Base-by-base conservation (phyloP, 1,139 yeast species). In the Candida pseudoviswanathii region DNA sequence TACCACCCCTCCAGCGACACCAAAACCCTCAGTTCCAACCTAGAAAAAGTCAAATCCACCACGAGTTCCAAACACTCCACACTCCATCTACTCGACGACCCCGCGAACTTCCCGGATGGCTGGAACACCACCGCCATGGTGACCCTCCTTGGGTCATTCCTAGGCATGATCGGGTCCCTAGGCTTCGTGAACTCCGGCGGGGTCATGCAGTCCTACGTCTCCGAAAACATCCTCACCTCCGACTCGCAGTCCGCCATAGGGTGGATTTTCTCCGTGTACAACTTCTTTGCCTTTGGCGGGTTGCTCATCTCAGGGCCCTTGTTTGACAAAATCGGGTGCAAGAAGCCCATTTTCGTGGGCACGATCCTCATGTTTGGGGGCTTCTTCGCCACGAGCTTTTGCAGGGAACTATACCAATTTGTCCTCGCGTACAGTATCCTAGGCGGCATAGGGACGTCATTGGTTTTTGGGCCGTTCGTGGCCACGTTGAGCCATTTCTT, bases 261-360 rank as follows among this genome's bases (percentile, higher is more conserved):
- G 2, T 70, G 73, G 74, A 67, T 70, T 8, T 70, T 69, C 54
- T 66, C 71, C 4, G 52, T 67, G 26, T 66, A 65, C 52, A 63
- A 65, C 40, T 68, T 68, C 49, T 52, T 65, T 44, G 62, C 63
- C 31, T 69, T 69, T 54, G 71, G 68, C 2, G 54, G 60, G 44
- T 54, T 58, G 1, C 43, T 67, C 10, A 45, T 67, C 5, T 52
- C 60, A 43, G 73, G 73, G 0, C 71, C 85, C 0, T 47, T 66
- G 2, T 67, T 63, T 51, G 66, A 65, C 46, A 55, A 58, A 21
- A 44, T 64, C 22, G 71, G 71, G 2, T 56, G 61, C 45, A 52
- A 48, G 32, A 47, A 52, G 6, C 66, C 68, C 16, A 45, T 65
- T 4, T 37, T 51, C 1, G 27, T 51, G 9, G 65, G 70, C 1